Evolutionary conservation across 192 early-diverging fungal species (phyloP), one percentile per base, ranked within the genome.

Genomic region (Rhizophagus sp.): DNA sequence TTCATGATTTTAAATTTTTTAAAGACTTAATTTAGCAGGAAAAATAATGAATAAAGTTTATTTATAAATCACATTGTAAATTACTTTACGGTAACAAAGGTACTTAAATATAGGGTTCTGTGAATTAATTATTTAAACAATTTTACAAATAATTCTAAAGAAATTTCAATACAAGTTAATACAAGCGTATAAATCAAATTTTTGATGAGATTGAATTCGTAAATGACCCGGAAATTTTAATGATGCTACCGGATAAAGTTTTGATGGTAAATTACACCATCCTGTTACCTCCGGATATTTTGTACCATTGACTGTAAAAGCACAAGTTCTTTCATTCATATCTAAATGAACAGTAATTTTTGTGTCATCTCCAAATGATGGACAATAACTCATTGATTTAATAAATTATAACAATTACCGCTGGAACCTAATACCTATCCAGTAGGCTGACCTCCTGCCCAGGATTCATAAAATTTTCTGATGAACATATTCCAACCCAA

Each of bases 311-410:
- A 81, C 19, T 17, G 80, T 49, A n/a, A 76, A 76, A 1, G 25
- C 22, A 34, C 52, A 63, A 8, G 75, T 78, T n/a, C 75, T 62
- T 30, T 36, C 24, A 12, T 41, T 78, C 80, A 81, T 81, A 13
- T 81, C 49, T 17, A 81, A 8, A 66, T 81, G 61, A 33, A 81
- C 34, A 6, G 71, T 81, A 49, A 81, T 25, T 12, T 3, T 62
- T 10, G 19, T 30, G 30, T 34, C 52, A 44, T 27, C 27, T 2
- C 22, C 52, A 65, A 80, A 80, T 61, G 34, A 15, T 4, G n/a
- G 61, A 62, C 57, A 24, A 76, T 75, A 62, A 2, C 24, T 1
- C 1, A 30, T 2, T 7, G 11, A 12, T 27, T 24, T 12, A 15
- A 15, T 61, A 30, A 30, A 73, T 65, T 36, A n/a, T 44, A 64